A percentile compares a stretch with the other conserved stretches of the same genome.
phyloP scores from a whole-genome alignment of 2,329 filamentous ascomycete species.

The Ceratocystis destructans region DNA sequence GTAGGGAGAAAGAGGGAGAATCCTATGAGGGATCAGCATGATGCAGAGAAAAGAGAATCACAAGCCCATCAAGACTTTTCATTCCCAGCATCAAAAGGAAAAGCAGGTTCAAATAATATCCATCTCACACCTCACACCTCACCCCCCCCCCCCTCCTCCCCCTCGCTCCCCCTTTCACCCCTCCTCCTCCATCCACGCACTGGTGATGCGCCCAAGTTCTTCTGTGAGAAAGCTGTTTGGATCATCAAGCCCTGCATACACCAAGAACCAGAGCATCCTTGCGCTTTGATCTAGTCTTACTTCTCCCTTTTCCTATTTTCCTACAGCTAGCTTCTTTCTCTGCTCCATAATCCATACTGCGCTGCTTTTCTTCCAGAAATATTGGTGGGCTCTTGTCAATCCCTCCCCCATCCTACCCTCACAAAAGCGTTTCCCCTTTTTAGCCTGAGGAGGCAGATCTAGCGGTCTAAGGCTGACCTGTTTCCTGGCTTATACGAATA shows the following conservation, averaged over 20 bases:
- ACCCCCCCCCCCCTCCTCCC: background rate
- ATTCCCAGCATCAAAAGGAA: too few relatives aligned
- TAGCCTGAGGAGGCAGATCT: background rate
- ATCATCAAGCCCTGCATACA: background rate
- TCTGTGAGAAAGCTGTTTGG: background rate
- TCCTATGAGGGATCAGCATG: background rate
- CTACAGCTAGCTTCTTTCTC: background rate
- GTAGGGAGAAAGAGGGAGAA: background rate
- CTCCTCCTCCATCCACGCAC: background rate
- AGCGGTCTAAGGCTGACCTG: background rate
- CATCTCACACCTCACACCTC: background rate
- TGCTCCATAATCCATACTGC: background rate
- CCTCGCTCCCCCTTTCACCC: background rate
- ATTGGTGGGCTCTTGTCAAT: background rate
- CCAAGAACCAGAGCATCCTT: background rate
- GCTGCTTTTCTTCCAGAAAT: constrained; percentile 1
- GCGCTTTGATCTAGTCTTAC: background rate
- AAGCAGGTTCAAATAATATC: too few relatives aligned
- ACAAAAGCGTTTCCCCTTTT: background rate
- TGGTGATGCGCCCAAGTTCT: background rate
- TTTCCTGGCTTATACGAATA: background rate
- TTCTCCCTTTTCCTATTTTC: background rate
- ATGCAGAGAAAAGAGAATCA: background rate
- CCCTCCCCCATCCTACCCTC: background rate
- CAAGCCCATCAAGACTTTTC: background rate